Evolutionary conservation across 352 stramenopile genomes (phyloP), one percentile per base, ranked within the genome.

Genomic region (Thalassiosira livingstoniorum): DNA sequence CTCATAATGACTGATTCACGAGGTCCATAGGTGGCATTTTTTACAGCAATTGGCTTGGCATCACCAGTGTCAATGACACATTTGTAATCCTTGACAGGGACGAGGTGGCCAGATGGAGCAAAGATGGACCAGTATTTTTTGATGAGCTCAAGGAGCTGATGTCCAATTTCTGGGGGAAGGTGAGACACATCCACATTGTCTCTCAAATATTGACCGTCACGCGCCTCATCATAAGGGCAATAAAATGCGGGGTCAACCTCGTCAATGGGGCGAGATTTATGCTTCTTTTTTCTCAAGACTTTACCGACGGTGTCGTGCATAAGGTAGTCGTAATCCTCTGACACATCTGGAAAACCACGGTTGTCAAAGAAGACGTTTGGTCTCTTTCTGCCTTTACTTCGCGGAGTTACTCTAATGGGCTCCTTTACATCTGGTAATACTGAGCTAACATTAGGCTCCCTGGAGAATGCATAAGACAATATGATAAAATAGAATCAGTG

Each of bases 51-150:
- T n/a, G 75, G 75, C 21, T 7, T 13, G 18, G 29, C 18, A 23
- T 32, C 32, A 5, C 80, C 80, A 10, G 75, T 87, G 18, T 85
- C 80, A 42, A 87, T 85, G 21, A 39, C 3, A 37, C 58, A 66
- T 15, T 66, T 13, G 13, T 43, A 51, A 37, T 47, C n/a, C 4
- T 37, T 43, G 31, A 66, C 58, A 51, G 58, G 58, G 15, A 66
- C 58, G 51, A 51, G 27, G 23, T 51, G 58, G 45, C 58, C 58
- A 25, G 23, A 4, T 4, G 13, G 4, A 47, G 11, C 34, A 27
- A 66, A 66, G 2, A 66, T n/a, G 4, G 31, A 31, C 58, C 32
- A 66, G 58, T 51, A 66, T 51, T 66, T 51, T 37, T 66, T 66
- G 7, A 66, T 25, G n/a, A 47, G 29, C 3, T 43, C 32, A 47